phyloP scores from a whole-genome alignment of 2,329 filamentous ascomycete genomes.

The Balansia obtecta region DNA sequence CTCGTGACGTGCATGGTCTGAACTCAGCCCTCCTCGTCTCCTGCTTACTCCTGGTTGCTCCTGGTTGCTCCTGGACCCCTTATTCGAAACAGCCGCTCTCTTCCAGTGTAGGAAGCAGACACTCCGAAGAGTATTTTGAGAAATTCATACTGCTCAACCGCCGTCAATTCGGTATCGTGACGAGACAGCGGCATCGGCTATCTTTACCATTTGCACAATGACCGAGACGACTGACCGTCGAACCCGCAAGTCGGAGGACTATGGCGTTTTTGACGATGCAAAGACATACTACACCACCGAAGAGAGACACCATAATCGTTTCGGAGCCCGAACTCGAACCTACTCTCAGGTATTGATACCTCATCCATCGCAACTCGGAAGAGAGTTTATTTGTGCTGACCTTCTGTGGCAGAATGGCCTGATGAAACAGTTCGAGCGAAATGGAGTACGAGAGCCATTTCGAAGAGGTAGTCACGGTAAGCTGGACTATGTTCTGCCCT shows the following conservation, averaged over 20 bases:
- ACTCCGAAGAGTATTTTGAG: not conserved
- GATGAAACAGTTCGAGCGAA: conserved; percentile 38
- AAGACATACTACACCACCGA: conserved; percentile 47
- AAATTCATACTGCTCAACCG: not conserved
- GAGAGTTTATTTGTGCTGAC: conserved; percentile 14
- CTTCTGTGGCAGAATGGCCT: conserved; percentile 34
- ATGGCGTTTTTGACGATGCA: conserved; percentile 42
- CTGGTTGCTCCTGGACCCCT: not conserved
- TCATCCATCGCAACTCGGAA: not conserved
- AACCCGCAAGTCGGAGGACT: conserved; percentile 30
- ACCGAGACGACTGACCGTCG: conserved; percentile 16
- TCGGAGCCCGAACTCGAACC: conserved; percentile 39
- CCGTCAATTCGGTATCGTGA: not conserved
- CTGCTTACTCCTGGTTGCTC: not conserved
- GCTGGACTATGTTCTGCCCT: conserved; percentile 7
- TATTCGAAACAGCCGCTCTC: not conserved
- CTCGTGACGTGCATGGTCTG: conserved; percentile 1
- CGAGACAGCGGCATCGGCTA: not conserved
- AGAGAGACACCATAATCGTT: conserved; percentile 37
- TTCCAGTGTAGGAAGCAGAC: not conserved
- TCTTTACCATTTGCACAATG: conserved; percentile 12
- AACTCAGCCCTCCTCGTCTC: not conserved
- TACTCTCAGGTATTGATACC: conserved; percentile 37
- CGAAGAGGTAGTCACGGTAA: conserved; percentile 47
- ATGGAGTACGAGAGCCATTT: conserved; percentile 41